phyloP scores from a whole-genome alignment of 1,284 basidiomycete species.

The Sphagnurus paluster region DNA sequence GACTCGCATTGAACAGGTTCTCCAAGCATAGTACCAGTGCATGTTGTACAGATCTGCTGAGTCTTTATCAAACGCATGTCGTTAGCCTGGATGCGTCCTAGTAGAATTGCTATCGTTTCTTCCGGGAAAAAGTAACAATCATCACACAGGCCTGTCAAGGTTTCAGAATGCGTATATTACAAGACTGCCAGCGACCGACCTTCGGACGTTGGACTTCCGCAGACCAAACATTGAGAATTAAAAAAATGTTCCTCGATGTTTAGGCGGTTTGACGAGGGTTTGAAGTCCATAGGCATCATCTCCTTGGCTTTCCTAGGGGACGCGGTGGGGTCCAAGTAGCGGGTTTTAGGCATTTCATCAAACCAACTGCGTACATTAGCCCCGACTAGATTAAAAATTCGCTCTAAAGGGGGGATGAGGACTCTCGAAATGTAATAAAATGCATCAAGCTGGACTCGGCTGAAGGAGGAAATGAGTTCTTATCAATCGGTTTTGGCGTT shows the following conservation, averaged over 20 bases:
- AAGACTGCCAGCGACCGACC: constrained; percentile 39
- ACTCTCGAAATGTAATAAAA: constrained; percentile 90
- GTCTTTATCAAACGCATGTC: constrained; percentile 58
- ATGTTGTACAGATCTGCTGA: constrained; percentile 73
- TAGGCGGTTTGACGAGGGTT: constrained; percentile 34
- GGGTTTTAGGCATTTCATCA: constrained; percentile 78
- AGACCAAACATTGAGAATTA: constrained; percentile 72
- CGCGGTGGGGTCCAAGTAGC: constrained; percentile 39
- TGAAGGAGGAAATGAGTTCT: constrained; percentile 25
- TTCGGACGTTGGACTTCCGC: constrained; percentile 54
- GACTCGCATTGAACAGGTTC: constrained; percentile 79
- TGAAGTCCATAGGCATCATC: constrained; percentile 22
- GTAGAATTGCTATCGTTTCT: constrained; percentile 60
- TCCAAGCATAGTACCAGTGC: constrained; percentile 51
- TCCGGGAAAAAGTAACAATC: constrained; percentile 56
- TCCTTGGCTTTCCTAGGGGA: constrained; percentile 38
- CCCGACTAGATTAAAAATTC: constrained; percentile 91
- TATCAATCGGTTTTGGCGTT: not conserved
- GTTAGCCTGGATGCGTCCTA: constrained; percentile 55
- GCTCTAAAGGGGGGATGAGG: constrained; percentile 86
- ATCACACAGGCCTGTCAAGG: constrained; percentile 62
- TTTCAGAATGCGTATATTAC: not conserved
- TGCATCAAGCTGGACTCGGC: constrained; percentile 72
- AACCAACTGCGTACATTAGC: constrained; percentile 91
- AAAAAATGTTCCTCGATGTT: constrained; percentile 79